phyloP scores from a whole-genome alignment of 176 grass and related monocot species.

The Carex cristatella region DNA sequence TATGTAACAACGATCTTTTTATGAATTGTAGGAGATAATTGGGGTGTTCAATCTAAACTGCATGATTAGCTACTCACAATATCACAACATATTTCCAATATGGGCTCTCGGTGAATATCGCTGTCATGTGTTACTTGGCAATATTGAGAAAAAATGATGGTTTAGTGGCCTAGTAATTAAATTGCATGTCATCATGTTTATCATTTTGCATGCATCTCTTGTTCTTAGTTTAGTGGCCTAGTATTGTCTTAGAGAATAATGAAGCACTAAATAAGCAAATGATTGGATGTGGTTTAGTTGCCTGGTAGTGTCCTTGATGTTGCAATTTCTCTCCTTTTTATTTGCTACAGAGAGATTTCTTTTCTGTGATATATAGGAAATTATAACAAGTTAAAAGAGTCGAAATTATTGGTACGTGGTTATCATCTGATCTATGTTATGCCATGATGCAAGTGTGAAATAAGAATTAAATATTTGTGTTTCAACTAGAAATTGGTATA shows the following conservation, averaged over 20 bases:
- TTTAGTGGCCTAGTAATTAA: no score
- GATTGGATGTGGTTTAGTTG: background rate
- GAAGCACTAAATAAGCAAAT: background rate
- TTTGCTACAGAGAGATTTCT: no score
- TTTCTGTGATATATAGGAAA: no score
- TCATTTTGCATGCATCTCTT: background rate
- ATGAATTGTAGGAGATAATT: slow-evolving; percentile 36
- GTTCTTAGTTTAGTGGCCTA: background rate
- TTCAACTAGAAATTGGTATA: no score
- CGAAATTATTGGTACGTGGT: no score
- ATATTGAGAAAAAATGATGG: background rate
- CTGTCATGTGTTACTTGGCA: slow-evolving; percentile 5
- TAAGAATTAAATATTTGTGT: no score
- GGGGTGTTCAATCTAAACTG: slow-evolving; percentile 31
- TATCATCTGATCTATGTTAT: no score
- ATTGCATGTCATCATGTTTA: background rate
- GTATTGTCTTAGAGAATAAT: background rate
- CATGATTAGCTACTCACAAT: slow-evolving; percentile 49
- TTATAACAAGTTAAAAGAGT: no score
- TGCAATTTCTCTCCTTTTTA: no score
- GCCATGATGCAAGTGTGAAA: no score
- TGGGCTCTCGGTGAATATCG: slow-evolving; percentile 41
- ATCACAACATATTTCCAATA: slow-evolving; percentile 40
- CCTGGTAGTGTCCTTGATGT: no score
- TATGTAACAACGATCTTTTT: no score